A percentile compares a stretch with the other conserved stretches of the same genome.
These are phyloP conservation scores for Vairimorpha apis DNA, from an alignment of 371 early-diverging fungal species.

Conservation along the genomic window DNA sequence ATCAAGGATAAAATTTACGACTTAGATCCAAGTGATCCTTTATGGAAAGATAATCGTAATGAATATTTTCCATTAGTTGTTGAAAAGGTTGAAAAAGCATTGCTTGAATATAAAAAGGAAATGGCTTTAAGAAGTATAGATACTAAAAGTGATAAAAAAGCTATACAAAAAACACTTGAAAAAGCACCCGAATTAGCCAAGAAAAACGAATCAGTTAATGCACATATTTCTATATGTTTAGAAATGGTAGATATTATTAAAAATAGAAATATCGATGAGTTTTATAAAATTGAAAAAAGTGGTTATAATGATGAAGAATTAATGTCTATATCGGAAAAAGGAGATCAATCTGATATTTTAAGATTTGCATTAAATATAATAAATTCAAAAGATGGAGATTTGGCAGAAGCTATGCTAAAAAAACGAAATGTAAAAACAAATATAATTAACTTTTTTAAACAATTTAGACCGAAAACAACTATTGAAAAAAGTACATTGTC, in stretches of 20 bases:
- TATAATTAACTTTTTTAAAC: slow-evolving; percentile 36
- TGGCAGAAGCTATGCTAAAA: slow-evolving; percentile 46
- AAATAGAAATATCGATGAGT: slow-evolving; percentile 81
- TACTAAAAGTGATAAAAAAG: slow-evolving; percentile 46
- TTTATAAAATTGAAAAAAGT: slow-evolving; percentile 83
- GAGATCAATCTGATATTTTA: slow-evolving; percentile 50
- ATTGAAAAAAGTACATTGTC: slow-evolving; percentile 14
- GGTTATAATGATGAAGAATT: slow-evolving; percentile 64
- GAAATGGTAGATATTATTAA: slow-evolving; percentile 78
- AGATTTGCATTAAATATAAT: slow-evolving; percentile 47
- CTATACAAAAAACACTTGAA: slow-evolving; percentile 73
- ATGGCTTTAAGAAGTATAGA: slow-evolving; percentile 57
- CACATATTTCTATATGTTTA: slow-evolving; percentile 94
- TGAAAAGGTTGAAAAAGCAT: slow-evolving; percentile 65
- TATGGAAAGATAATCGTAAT: slow-evolving; percentile 82
- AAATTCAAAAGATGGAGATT: slow-evolving; percentile 24
- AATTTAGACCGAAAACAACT: not conserved
- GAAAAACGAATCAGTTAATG: slow-evolving; percentile 82
- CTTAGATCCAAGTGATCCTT: slow-evolving; percentile 74
- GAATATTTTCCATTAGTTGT: slow-evolving; percentile 93
- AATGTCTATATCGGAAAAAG: slow-evolving; percentile 50
- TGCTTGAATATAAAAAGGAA: slow-evolving; percentile 62
- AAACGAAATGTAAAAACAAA: slow-evolving; percentile 46
- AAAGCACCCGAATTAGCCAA: slow-evolving; percentile 86
- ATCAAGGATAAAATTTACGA: slow-evolving; percentile 70